Percentiles rank a stretch among this genome's conserved stretches.
These are phyloP conservation scores for Daphne laureola DNA, from an alignment of 441 rosid genomes.

Conservation along the genomic window DNA sequence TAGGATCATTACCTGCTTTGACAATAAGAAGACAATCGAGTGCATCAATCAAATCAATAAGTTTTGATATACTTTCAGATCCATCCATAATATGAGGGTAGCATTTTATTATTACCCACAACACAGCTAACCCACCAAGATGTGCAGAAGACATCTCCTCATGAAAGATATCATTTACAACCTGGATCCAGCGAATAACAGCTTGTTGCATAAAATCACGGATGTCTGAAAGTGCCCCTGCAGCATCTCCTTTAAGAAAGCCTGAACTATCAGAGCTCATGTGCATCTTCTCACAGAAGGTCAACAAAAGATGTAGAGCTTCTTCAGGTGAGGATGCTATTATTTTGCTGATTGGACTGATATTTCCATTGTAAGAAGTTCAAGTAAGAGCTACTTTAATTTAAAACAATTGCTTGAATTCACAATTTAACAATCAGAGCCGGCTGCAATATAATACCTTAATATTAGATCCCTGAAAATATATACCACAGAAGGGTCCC, in stretches of 20 bases:
- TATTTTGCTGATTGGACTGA: slow-evolving; percentile 65
- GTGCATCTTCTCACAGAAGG: slow-evolving; percentile 54
- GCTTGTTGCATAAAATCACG: slow-evolving; percentile 32
- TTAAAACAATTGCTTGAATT: background rate
- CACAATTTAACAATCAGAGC: slow-evolving; percentile 5
- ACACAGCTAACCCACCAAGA: slow-evolving; percentile 40
- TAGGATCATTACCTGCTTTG: slow-evolving; percentile 38
- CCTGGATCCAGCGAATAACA: slow-evolving; percentile 24
- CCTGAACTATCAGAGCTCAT: slow-evolving; percentile 21
- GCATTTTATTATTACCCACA: slow-evolving; percentile 68
- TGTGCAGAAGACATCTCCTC: slow-evolving; percentile 25
- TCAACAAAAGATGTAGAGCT: slow-evolving; percentile 47
- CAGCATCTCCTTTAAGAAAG: slow-evolving; percentile 32
- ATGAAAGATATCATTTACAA: slow-evolving; percentile 25
- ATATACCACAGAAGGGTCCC: slow-evolving; percentile 34
- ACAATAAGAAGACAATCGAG: slow-evolving; percentile 36
- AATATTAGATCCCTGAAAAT: slow-evolving; percentile 45
- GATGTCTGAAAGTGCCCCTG: slow-evolving; percentile 32
- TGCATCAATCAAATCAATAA: slow-evolving; percentile 48
- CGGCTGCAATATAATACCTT: slow-evolving; percentile 34
- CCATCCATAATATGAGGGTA: slow-evolving; percentile 39
- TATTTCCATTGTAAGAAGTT: slow-evolving; percentile 25
- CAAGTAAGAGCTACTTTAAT: background rate
- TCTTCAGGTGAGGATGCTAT: slow-evolving; percentile 58
- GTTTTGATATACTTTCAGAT: slow-evolving; percentile 29